Conservation (phyloP, 305 asterid species). For the Fraxinus latifolia region DNA sequence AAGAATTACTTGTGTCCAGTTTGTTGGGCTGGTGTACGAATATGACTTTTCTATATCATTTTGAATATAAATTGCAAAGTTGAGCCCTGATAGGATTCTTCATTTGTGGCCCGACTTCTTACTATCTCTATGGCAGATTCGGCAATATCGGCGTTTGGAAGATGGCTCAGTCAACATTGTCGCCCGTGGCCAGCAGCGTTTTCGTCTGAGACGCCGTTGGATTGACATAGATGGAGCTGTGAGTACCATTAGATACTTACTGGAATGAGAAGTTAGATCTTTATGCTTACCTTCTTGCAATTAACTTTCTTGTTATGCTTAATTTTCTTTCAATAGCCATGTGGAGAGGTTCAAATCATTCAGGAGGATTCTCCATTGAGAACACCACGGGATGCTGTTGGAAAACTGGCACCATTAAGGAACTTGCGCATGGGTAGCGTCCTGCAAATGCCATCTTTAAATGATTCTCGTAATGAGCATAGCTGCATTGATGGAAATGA, state of each 20-base stretch:
- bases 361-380: slow-evolving; percentile 80
- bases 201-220: slow-evolving; percentile 79
- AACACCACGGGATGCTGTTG: slow-evolving; percentile 84
- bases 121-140: slow-evolving; percentile 49
- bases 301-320: slow-evolving; percentile 17
- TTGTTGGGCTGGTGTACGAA: slow-evolving; percentile 11
- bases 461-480: slow-evolving; percentile 27
- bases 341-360: slow-evolving; percentile 80
- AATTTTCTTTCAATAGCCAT: slow-evolving; percentile 44
- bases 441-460: slow-evolving; percentile 24
- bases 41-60: slow-evolving; percentile 4
- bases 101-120: slow-evolving; percentile 10
- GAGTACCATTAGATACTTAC: slow-evolving; percentile 27
- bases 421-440: slow-evolving; percentile 32
- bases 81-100: slow-evolving; percentile 15
- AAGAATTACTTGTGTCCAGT: neutral
- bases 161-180: slow-evolving; percentile 92
- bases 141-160: slow-evolving; percentile 77
- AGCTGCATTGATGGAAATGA: slow-evolving; percentile 57
- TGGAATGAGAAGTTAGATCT: slow-evolving; percentile 16
- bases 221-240: slow-evolving; percentile 81
- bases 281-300: slow-evolving; percentile 12
- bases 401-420: slow-evolving; percentile 57
- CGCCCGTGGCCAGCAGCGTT: slow-evolving; percentile 93
- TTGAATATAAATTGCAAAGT: neutral